Percentiles rank a stretch among this genome's conserved stretches.
phyloP scores from a whole-genome alignment of 176 grass and related monocot genomes.

The Avena insularis region DNA sequence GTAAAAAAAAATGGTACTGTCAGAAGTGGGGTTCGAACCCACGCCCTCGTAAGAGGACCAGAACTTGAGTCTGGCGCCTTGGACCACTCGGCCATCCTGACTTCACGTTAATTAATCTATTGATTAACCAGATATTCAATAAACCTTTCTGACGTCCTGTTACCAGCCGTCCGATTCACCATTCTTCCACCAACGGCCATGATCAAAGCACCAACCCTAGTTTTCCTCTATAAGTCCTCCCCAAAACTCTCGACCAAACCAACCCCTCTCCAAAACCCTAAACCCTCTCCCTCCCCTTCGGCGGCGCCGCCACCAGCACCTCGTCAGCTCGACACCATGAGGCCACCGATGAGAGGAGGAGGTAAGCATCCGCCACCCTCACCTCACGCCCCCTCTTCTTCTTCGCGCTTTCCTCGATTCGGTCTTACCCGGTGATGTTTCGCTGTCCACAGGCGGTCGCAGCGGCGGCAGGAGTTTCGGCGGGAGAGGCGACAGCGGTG shows the following conservation, averaged over 20 bases:
- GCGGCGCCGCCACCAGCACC: constrained; percentile 18
- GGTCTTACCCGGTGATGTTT: neutral
- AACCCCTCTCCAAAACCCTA: constrained; percentile 49
- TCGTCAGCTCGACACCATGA: constrained; percentile 39
- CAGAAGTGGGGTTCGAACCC: constrained; percentile 84
- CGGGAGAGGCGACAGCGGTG: constrained; percentile 37
- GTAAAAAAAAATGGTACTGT: neutral
- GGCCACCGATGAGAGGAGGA: constrained; percentile 50
- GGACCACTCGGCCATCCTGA: constrained; percentile 99
- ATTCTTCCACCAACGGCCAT: neutral
- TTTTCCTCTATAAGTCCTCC: constrained; percentile 39
- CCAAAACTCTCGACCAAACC: neutral
- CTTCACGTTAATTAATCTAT: neutral
- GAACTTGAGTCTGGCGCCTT: constrained; percentile 99
- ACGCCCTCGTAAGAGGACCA: constrained; percentile 70
- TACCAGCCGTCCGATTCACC: constrained; percentile 17
- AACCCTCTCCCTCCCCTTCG: constrained; percentile 9
- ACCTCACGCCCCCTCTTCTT: neutral
- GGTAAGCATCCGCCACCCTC: neutral
- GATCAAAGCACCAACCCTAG: constrained; percentile 36
- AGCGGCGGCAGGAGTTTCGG: constrained; percentile 45
- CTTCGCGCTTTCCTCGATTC: neutral
- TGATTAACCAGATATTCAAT: fast-evolving
- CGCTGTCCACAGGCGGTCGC: constrained; percentile 24
- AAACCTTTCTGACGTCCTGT: neutral